Evolutionary conservation across 164 flowering plant species (phyloP).

Genomic region (Liquidambar formosana): DNA sequence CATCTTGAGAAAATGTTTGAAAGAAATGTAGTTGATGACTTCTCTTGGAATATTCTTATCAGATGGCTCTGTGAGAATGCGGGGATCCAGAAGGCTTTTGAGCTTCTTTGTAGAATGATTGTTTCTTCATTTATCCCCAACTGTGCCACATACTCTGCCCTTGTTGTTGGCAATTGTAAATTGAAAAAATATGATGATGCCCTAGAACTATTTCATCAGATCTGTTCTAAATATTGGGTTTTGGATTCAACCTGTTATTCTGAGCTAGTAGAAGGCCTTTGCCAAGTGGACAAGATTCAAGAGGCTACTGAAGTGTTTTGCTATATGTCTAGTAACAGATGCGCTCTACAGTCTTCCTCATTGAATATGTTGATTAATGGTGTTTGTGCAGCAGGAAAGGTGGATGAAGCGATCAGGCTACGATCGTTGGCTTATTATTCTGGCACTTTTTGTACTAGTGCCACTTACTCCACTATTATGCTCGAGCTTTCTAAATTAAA

Average conservation of each 20-base stretch:
- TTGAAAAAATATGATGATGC: conserved; percentile 36
- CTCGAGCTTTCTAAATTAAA: conserved; percentile 31
- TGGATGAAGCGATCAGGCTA: conserved; percentile 50
- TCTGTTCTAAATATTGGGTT: conserved; percentile 36
- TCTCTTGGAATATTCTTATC: conserved; percentile 64
- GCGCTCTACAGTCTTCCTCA: conserved; percentile 37
- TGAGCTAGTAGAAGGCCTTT: conserved; percentile 50
- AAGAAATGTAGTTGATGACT: conserved; percentile 34
- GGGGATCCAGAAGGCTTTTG: conserved; percentile 34
- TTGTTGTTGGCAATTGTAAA: conserved; percentile 54
- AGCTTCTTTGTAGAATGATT: conserved; percentile 60
- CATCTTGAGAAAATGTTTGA: conserved; percentile 47
- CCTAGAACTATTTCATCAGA: conserved; percentile 33
- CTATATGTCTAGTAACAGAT: conserved; percentile 46
- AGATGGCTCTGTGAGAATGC: conserved; percentile 48
- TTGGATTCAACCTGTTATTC: conserved; percentile 46
- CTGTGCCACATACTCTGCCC: conserved; percentile 52
- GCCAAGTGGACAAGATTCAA: conserved; percentile 33
- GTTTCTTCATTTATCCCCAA: conserved; percentile 46
- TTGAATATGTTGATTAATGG: conserved; percentile 46
- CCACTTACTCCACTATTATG: conserved; percentile 45
- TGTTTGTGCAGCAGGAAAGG: conserved; percentile 40
- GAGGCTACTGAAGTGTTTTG: conserved; percentile 59
- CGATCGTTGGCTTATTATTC: conserved; percentile 34
- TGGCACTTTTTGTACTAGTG: conserved; percentile 34